phyloP scores from a whole-genome alignment of 805 yeast genomes.

The Saturnispora quitensis region DNA sequence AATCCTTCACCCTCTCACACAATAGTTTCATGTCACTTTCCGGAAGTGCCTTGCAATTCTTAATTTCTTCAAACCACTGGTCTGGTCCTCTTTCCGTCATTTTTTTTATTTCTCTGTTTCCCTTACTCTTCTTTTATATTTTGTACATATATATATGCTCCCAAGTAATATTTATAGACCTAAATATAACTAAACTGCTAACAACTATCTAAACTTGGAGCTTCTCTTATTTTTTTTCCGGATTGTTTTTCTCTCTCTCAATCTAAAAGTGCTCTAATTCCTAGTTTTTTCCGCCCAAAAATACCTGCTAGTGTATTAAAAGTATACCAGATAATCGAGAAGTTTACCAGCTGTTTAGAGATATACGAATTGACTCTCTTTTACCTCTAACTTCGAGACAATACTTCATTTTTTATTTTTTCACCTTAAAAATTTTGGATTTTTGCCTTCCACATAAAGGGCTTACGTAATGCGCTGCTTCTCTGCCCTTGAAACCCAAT shows the following conservation, averaged over 20 bases:
- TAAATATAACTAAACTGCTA: background rate
- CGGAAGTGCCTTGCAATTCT: conserved; percentile 77
- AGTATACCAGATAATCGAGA: background rate
- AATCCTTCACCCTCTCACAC: conserved; percentile 90
- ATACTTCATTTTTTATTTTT: too few species aligned
- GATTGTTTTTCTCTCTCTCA: background rate
- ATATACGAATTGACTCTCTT: background rate
- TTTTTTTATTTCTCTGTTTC: background rate
- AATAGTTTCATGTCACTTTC: conserved; percentile 94
- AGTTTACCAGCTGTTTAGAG: background rate
- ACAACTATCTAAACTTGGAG: background rate
- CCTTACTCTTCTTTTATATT: background rate
- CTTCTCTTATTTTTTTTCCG: background rate
- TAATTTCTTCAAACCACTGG: conserved; percentile 90
- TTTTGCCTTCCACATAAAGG: background rate
- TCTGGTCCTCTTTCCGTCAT: conserved; percentile 73
- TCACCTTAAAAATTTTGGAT: background rate
- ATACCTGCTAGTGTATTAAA: background rate
- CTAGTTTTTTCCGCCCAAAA: background rate
- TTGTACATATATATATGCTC: background rate
- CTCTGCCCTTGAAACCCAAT: background rate
- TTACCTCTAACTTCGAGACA: background rate
- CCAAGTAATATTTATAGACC: background rate
- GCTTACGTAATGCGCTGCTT: background rate
- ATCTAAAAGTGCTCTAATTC: background rate